These are phyloP conservation scores for Microbotryum saponariae DNA, from an alignment of 1,284 basidiomycete species.

Conservation along the genomic window DNA sequence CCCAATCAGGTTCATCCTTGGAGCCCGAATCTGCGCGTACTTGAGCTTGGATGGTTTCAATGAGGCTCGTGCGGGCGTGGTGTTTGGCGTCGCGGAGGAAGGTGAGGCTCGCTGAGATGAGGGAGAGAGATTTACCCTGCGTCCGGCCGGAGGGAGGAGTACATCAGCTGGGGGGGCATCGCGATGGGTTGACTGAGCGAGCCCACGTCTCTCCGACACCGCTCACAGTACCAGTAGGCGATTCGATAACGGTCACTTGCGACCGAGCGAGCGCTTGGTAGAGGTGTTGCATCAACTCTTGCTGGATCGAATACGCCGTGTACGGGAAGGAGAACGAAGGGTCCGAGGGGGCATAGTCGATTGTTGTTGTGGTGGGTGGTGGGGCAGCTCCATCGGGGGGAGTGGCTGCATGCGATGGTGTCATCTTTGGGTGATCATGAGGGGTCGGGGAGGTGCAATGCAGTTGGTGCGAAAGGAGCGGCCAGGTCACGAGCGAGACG, in stretches of 20 bases:
- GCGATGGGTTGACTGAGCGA: no score
- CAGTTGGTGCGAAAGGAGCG: no score
- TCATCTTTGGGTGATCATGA: no score
- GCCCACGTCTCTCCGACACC: no score
- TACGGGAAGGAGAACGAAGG: slow-evolving; percentile 57
- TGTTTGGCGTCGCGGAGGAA: slow-evolving; percentile 39
- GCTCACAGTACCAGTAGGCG: slow-evolving; percentile 46
- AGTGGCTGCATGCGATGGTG: no score
- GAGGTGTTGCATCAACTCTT: slow-evolving; percentile 78
- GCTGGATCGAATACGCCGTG: slow-evolving; percentile 71
- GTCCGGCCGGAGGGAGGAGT: no score
- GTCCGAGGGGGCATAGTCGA: slow-evolving; percentile 8
- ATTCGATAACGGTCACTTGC: slow-evolving; percentile 61
- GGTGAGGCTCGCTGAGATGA: slow-evolving; percentile 43
- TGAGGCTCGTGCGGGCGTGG: slow-evolving; percentile 24
- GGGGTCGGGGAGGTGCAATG: no score
- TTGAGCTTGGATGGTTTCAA: slow-evolving; percentile 17
- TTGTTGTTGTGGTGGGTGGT: no score
- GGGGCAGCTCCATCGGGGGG: no score
- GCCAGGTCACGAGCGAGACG: no score
- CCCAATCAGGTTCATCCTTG: slow-evolving; percentile 43
- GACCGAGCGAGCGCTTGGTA: slow-evolving; percentile 67
- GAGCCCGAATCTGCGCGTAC: slow-evolving; percentile 11
- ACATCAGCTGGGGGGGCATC: no score
- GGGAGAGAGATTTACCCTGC: slow-evolving; percentile 43